Evolutionary conservation across 2,329 filamentous ascomycete species (phyloP).

Genomic region (Aspergillus hortae): DNA sequence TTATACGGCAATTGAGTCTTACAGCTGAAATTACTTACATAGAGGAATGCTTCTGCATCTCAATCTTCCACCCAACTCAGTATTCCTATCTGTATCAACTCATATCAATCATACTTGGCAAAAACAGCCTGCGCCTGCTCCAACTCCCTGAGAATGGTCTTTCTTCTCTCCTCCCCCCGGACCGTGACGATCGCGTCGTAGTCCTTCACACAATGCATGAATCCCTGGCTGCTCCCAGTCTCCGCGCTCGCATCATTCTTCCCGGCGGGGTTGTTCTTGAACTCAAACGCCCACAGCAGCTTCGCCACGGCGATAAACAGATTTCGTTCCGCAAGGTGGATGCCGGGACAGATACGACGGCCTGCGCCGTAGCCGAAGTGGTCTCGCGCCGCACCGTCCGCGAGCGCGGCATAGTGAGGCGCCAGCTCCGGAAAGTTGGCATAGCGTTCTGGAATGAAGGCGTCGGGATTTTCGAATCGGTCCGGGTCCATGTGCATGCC

Average conservation of each 20-base stretch:
- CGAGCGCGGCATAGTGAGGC: conserved; percentile 32
- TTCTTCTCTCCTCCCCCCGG: not conserved
- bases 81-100: not conserved
- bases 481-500: conserved; percentile 35
- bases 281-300: conserved; percentile 30
- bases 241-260: not conserved
- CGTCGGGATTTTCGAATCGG: conserved; percentile 22
- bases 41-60: not conserved
- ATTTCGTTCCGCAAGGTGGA: conserved; percentile 31
- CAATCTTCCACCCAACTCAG: not conserved
- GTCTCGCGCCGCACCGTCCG: conserved; percentile 35
- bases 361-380: conserved; percentile 23
- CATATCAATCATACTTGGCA: not conserved
- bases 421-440: conserved; percentile 27
- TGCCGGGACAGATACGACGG: conserved; percentile 29
- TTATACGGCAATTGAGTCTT: not conserved
- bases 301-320: conserved; percentile 27
- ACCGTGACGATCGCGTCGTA: not conserved
- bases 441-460: conserved; percentile 29
- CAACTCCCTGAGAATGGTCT: not conserved
- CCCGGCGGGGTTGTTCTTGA: not conserved
- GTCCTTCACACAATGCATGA: not conserved
- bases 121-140: not conserved
- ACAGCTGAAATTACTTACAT: not conserved
- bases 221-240: not conserved